phyloP scores from a whole-genome alignment of 345 rosid genomes.

The Abelmoschus esculentus region DNA sequence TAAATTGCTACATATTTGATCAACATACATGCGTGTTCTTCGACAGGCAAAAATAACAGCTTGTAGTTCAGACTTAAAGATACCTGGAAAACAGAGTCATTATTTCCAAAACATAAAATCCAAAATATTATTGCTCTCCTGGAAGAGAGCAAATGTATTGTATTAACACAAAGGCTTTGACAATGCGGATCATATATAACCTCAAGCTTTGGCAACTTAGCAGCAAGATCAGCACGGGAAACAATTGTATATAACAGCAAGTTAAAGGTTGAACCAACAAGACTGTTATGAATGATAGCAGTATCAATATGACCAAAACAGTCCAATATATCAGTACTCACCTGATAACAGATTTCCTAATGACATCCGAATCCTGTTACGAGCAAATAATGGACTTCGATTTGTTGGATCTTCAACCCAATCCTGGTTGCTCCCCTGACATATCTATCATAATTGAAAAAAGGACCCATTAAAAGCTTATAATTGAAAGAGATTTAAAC shows the following conservation, averaged over 20 bases:
- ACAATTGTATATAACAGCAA: neutral
- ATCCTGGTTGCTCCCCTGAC: conserved; percentile 36
- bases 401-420: conserved; percentile 97
- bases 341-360: conserved; percentile 53
- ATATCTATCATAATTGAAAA: conserved; percentile 39
- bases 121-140: neutral
- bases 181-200: neutral
- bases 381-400: conserved; percentile 55
- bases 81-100: conserved; percentile 29
- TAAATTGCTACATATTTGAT: conserved; percentile 45
- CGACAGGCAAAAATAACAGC: conserved; percentile 64
- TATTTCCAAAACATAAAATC: conserved; percentile 10
- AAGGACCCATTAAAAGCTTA: neutral
- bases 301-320: neutral
- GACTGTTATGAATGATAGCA: neutral
- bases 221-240: neutral
- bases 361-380: conserved; percentile 76
- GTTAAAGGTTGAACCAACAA: neutral
- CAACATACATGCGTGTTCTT: conserved; percentile 56
- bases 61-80: conserved; percentile 56
- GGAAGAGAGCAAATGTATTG: neutral
- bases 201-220: conserved; percentile 7
- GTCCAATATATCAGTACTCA: conserved; percentile 26
- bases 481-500: neutral
- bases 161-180: neutral